Conservation (phyloP, 345 rosid species). For the Bruguiera sexangula region DNA sequence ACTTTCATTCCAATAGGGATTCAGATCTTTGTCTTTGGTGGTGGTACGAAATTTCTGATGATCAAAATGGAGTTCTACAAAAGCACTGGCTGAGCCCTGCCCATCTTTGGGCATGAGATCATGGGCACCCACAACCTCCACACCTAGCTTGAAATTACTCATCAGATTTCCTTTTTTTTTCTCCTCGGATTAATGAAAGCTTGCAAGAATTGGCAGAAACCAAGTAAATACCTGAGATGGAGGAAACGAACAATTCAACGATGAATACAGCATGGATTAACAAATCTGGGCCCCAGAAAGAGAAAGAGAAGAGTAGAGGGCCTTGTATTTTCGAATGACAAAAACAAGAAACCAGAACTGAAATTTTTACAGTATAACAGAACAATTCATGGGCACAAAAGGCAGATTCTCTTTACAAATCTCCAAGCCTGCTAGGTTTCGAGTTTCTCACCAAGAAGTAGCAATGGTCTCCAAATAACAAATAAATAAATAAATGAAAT, state of each 20-base stretch:
- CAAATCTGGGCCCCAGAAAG: too few relatives aligned
- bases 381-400: too few relatives aligned
- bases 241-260: not conserved
- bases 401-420: too few relatives aligned
- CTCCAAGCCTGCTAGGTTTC: too few relatives aligned
- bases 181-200: not conserved
- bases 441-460: too few relatives aligned
- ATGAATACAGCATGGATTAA: not conserved
- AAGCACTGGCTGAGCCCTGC: conserved; percentile 48
- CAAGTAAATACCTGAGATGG: conserved; percentile 23
- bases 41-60: conserved; percentile 65
- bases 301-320: too few relatives aligned
- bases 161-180: conserved; percentile 17
- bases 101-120: conserved; percentile 48
- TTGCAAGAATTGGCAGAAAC: conserved; percentile 11
- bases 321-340: too few relatives aligned
- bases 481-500: too few relatives aligned
- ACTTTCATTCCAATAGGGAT: conserved; percentile 78
- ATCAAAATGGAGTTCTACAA: conserved; percentile 82
- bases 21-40: conserved; percentile 57
- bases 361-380: too few relatives aligned
- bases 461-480: too few relatives aligned
- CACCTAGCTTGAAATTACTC: conserved; percentile 77
- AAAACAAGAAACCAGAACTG: too few relatives aligned
- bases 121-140: conserved; percentile 75